These are phyloP conservation scores for Rhododendron ovatum DNA, from an alignment of 148 eudicot genomes.

Conservation along the genomic window DNA sequence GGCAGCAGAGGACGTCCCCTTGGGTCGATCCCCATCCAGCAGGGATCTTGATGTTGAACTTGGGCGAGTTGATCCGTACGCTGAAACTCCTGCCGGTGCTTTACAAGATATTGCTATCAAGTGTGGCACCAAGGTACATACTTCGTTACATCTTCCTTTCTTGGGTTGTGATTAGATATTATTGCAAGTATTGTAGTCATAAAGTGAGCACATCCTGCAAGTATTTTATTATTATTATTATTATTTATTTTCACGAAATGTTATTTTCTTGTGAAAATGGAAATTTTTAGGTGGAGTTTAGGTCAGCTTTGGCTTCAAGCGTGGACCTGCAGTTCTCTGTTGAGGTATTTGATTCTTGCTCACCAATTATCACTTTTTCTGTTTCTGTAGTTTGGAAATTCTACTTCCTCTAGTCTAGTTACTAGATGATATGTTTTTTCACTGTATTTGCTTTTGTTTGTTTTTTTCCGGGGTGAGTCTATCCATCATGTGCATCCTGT, in stretches of 20 bases:
- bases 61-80: constrained; percentile 36
- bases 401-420: not conserved
- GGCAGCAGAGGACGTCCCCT: constrained; percentile 58
- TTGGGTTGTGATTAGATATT: not conserved
- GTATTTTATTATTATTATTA: not conserved
- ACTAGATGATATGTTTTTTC: not conserved
- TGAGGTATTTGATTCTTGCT: constrained; percentile 45
- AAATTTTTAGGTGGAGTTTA: constrained; percentile 71
- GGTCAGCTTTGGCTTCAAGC: constrained; percentile 41
- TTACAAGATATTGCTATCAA: constrained; percentile 78
- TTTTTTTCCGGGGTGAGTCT: not conserved
- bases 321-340: constrained; percentile 58
- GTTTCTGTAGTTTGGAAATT: not conserved
- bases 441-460: not conserved
- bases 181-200: not conserved
- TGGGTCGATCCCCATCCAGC: constrained; percentile 51
- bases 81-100: constrained; percentile 65
- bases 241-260: not conserved
- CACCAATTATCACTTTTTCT: not conserved
- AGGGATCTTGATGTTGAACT: constrained; percentile 52
- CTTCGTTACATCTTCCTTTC: not conserved
- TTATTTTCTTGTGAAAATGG: not conserved
- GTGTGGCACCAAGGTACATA: constrained; percentile 81
- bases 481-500: not conserved
- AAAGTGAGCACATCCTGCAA: not conserved